Percentiles rank a stretch among this genome's conserved stretches.
phyloP scores from a whole-genome alignment of 1,139 yeast genomes.

The Geotrichum fermentans region DNA sequence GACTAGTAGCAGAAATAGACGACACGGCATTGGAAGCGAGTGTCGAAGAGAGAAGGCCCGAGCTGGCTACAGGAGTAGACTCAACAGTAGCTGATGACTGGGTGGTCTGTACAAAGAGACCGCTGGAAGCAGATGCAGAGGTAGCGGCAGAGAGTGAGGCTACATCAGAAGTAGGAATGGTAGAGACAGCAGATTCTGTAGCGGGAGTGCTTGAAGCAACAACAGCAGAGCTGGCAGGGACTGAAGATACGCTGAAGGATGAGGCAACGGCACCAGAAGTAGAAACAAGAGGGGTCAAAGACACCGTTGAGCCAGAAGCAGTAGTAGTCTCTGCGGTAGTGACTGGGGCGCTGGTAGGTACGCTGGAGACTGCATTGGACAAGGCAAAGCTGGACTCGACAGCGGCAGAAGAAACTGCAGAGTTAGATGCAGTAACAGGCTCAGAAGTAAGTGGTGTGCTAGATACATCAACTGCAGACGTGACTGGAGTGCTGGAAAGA shows the following conservation, averaged over 20 bases:
- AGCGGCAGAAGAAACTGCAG: not conserved
- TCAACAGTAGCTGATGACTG: not conserved
- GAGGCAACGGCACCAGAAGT: not conserved
- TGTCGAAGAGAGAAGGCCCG: not conserved
- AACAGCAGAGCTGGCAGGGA: no score
- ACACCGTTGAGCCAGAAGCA: not conserved
- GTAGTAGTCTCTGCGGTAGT: no score
- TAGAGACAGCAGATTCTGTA: not conserved
- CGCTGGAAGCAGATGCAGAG: not conserved
- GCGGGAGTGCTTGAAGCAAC: not conserved
- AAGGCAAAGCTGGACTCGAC: no score
- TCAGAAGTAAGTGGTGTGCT: not conserved
- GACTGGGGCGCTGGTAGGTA: no score
- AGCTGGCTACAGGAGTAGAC: not conserved
- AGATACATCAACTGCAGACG: not conserved
- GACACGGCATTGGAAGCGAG: slow-evolving; percentile 7
- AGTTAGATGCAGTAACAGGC: not conserved
- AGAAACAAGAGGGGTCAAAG: not conserved
- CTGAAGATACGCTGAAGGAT: no score
- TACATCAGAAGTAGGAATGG: not conserved
- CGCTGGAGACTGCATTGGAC: no score
- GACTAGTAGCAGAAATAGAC: not conserved
- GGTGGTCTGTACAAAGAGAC: not conserved
- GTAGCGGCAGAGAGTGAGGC: no score
- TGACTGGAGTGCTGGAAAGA: not conserved